Base-by-base conservation (phyloP, 495 filamentous ascomycete species). In the Penicillium manginii region DNA sequence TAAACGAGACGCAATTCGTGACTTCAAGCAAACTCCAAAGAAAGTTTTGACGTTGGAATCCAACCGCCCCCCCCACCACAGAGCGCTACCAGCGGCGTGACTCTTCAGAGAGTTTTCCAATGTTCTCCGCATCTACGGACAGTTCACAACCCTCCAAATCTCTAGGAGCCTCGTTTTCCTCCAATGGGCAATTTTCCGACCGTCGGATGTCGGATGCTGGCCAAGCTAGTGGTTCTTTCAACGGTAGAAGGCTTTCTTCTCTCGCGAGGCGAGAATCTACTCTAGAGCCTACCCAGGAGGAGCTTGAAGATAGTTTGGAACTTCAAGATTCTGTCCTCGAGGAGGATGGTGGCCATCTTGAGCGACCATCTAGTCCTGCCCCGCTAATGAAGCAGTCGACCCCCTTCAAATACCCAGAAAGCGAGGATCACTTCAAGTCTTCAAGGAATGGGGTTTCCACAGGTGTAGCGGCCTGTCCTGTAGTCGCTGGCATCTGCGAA, bases 81-180 rank as follows among this genome's bases (percentile, higher is more conserved):
- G 68, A 78, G 19, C 71, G 74, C 0, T 80, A 86, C 18, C 65
- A 81, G 21, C 81, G 88, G 19, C 87, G 88, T 47, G 86, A 92
- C 60, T 96, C 91, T 2, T 83, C 86, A 21, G 91, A 93, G 58
- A 92, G 89, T 62, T 91, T 91, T 61, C 84, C 88, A 32, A 85
- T 94, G 78, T 91, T 96, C 68, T 92, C 88, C n/a, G 82, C 87
- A 8, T 92, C 90, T 2, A 85, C 86, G 12, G 83, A 86, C 17
- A 86, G 84, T 48, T 83, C 79, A 4, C 71, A 79, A 37, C 78
- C 74, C 33, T 72, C 74, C 4, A 79, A 75, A 53, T 83, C 78
- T 32, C 58, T 74, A 1, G 73, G 63, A 4, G 73, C 73, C 22
- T 83, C 81, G 2, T 78, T 75, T 15, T 76, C 72, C 18, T 74